Evolutionary conservation across 306 rosid species (phyloP).

Genomic region (Amphicarpaea edgeworthii): DNA sequence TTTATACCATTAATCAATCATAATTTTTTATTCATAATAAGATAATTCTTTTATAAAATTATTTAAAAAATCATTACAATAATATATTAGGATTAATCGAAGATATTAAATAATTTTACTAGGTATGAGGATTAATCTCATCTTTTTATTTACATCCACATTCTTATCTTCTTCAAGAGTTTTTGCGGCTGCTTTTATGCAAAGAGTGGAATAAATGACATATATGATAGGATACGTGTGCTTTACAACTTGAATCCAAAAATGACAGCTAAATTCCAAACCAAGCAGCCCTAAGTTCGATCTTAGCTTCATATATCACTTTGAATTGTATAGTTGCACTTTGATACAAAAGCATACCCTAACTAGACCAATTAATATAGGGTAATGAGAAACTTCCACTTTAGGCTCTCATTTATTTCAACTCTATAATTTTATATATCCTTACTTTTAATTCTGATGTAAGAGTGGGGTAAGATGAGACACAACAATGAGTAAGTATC

Average conservation of each 20-base stretch:
- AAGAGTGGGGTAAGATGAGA: not conserved
- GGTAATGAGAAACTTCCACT: not conserved
- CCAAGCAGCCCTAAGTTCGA: not conserved
- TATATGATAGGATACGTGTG: not conserved
- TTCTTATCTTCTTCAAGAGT: slow-evolving; percentile 31
- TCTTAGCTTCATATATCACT: not conserved
- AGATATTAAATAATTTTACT: too few relatives aligned
- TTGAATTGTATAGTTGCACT: not conserved
- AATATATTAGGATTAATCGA: too few relatives aligned
- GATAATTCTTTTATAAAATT: too few relatives aligned
- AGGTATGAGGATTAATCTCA: too few relatives aligned
- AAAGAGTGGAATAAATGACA: not conserved
- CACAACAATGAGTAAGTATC: not conserved
- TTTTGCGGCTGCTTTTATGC: slow-evolving; percentile 43
- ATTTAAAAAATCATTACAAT: too few relatives aligned
- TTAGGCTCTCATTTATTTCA: not conserved
- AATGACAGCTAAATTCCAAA: slow-evolving; percentile 31
- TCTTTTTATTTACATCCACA: slow-evolving; percentile 27
- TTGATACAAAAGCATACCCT: slow-evolving; percentile 1
- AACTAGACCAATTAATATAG: slow-evolving; percentile 9
- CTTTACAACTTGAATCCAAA: slow-evolving; percentile 43
- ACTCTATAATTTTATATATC: not conserved
- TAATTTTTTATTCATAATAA: too few relatives aligned
- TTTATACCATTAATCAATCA: too few relatives aligned
- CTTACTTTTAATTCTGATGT: too few relatives aligned